Evolutionary conservation across 1,284 basidiomycete species (phyloP), one percentile per base, ranked within the genome.

Genomic region (Entoloma clypeatum): DNA sequence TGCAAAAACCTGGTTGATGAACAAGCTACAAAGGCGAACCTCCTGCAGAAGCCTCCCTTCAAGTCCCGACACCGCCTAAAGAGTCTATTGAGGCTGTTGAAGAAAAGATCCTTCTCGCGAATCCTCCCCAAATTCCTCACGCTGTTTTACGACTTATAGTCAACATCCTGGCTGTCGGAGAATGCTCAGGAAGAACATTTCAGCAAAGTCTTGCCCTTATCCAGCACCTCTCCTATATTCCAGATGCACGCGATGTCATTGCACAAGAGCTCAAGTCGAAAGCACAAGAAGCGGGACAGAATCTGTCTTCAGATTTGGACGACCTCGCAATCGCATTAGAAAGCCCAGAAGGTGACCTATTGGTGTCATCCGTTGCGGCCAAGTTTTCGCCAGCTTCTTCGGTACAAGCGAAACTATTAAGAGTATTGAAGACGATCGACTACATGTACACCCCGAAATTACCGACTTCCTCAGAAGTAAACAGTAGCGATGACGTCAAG

Each of bases 101-200:
- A 55, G 79, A 82, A 52, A 83, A 80, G 47, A 68, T 77, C 9
- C 58, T 85, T n/a, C 65, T 86, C 9, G 67, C 81, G 11, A 77
- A 77, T 40, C 81, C 87, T 17, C 93, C 93, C 9, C 79, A 84
- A 50, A 84, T 97, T 45, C 90, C 93, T 5, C 77, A 86, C 36
- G 62, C 79, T 3, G 82, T 87, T 21, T 74, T 97, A 14, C 82
- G 88, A 27, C 77, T 92, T 28, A 90, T 97, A 45, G 90, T 96
- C 58, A 96, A 97, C 60, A 90, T 96, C 52, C 71, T 97, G 43
- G 95, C 93, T 14, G 75, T 86, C 16, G 93, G 94, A 33, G 93
- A 98, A 69, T 96, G 92, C 60, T 92, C 92, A n/a, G 89, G 86
- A 37, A 77, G 86, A 34, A 94, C 92, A 9, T 98, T 98, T 75